Evolutionary conservation across 306 rosid genomes (phyloP), one percentile per base, ranked within the genome.

Genomic region (Comarum palustre): DNA sequence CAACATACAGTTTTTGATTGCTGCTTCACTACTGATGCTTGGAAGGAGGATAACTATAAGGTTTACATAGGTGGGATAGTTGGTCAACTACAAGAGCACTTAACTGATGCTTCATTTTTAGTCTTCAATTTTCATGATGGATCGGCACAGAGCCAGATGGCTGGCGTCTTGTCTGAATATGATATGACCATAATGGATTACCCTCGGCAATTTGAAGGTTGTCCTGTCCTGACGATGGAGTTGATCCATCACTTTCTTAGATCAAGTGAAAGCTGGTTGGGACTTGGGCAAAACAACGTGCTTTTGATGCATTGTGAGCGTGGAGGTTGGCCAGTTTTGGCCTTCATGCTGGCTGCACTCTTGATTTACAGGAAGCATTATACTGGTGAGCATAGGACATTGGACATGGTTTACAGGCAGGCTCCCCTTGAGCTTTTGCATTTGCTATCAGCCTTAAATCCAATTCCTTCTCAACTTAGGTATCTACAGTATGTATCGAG

Each of bases 241-340:
- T 80, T 93, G 74, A 72, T 93, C 47, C 98, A 90, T 78, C 97
- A 93, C 72, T 93, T 90, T 82, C 76, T 93, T 66, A 81, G 93
- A 84, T 93, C 98, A 14, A 72, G 94, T 61, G 98, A 93, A 77
- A 93, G 98, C 71, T 93, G 98, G 98, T 89, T 90, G 10, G 85
- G 94, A 8, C 96, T 86, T 54, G 97, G 98, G 68, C 92, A 75
- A 22, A 77, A 89, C 2, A 93, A 90, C 48, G 89, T 89, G 84
- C 73, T 93, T 83, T 68, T 93, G 72, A 89, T 93, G 97, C 97
- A 93, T 68, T 93, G 97, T 59, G 98, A 90, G 68, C 90, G 87
- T 13, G 98, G 98, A 19, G 96, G 92, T 66, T 93, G 98, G 98
- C 91, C 96, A 0, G 96, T 90, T 82, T 79, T 93, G 80, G 96